A percentile compares a stretch with the other conserved stretches of the same genome.
Evolutionary conservation across 2,329 filamentous ascomycete genomes (phyloP).

Genomic region (Knufia fluminis): DNA sequence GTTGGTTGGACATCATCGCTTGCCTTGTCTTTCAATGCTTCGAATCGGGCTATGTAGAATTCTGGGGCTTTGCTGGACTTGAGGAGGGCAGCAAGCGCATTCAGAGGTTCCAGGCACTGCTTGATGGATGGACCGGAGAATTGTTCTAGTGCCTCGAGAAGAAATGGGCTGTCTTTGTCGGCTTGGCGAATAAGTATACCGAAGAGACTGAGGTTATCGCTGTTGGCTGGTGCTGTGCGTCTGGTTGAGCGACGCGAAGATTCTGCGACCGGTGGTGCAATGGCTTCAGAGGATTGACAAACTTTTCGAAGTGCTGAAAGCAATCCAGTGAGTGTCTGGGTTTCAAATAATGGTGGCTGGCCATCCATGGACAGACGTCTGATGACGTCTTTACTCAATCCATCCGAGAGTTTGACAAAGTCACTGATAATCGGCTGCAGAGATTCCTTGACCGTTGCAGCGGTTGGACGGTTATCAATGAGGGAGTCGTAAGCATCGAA

Average conservation of each 20-base stretch:
- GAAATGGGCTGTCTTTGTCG: neutral
- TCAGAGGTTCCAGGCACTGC: neutral
- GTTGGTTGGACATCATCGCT: neutral
- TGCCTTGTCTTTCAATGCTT: conserved; percentile 7
- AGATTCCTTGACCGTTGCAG: neutral
- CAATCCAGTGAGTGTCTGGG: neutral
- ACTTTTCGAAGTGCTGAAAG: neutral
- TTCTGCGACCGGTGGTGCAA: neutral
- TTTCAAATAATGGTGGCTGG: neutral
- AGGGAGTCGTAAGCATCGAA: conserved; percentile 31
- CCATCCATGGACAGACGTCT: neutral
- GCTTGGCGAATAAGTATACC: neutral
- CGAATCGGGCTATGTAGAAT: conserved; percentile 3
- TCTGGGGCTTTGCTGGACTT: neutral
- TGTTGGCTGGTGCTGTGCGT: neutral
- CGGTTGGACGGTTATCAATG: neutral
- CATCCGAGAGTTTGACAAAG: neutral
- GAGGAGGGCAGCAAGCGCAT: neutral
- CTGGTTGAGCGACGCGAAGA: neutral
- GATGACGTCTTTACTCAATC: neutral
- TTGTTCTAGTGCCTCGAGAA: conserved; percentile 4
- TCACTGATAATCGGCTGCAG: neutral
- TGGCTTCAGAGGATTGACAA: neutral
- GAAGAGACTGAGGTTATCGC: conserved; percentile 3
- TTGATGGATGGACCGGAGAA: neutral